Conservation (phyloP, 805 yeast species). For the Wickerhamomyces bovis region DNA sequence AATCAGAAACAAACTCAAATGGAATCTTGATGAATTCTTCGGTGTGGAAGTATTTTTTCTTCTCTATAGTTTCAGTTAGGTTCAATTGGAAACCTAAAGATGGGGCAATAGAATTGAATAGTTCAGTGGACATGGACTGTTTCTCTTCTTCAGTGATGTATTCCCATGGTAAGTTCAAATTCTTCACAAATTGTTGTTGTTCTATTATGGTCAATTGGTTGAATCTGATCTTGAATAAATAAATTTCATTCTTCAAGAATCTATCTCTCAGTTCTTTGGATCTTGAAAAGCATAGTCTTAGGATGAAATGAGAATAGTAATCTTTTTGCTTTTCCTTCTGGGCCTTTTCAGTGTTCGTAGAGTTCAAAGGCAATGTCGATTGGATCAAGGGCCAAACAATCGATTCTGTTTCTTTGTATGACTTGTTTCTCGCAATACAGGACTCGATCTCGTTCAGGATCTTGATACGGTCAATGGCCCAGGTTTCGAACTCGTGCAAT, state of each 20-base stretch:
- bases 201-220: slow-evolving; percentile 56
- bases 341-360: slow-evolving; percentile 28
- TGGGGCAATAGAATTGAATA: slow-evolving; percentile 50
- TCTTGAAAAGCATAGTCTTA: slow-evolving; percentile 86
- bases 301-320: slow-evolving; percentile 84
- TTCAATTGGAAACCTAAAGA: slow-evolving; percentile 29
- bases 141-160: slow-evolving; percentile 62
- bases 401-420: slow-evolving; percentile 57
- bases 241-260: slow-evolving; percentile 71
- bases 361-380: slow-evolving; percentile 57
- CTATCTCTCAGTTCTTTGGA: slow-evolving; percentile 75
- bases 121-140: slow-evolving; percentile 35
- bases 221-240: slow-evolving; percentile 70
- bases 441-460: slow-evolving; percentile 82
- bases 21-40: slow-evolving; percentile 80
- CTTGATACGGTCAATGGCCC: slow-evolving; percentile 91
- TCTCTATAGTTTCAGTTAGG: slow-evolving; percentile 38
- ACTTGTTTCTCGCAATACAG: slow-evolving; percentile 56
- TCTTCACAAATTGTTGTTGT: slow-evolving; percentile 62
- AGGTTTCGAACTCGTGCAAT: slow-evolving; percentile 83
- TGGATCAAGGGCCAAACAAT: slow-evolving; percentile 60
- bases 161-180: slow-evolving; percentile 67
- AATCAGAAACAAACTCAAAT: slow-evolving; percentile 76
- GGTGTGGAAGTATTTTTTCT: slow-evolving; percentile 41
- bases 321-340: slow-evolving; percentile 65